Evolutionary conservation across 495 filamentous ascomycete genomes (phyloP).

Genomic region (Penicillium bovifimosum): DNA sequence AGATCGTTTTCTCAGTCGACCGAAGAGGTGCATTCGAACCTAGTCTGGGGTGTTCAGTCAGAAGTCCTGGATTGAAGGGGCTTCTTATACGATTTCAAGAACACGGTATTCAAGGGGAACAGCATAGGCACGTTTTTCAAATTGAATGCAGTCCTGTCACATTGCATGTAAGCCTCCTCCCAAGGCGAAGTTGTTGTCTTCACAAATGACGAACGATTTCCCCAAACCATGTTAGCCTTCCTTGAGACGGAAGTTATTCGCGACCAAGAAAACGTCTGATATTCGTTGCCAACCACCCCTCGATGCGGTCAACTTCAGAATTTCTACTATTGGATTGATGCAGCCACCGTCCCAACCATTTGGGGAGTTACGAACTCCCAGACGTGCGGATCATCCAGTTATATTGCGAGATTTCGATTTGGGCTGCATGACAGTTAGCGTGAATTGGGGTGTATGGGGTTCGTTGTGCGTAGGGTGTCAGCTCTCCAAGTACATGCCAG

Average conservation of each 20-base stretch:
- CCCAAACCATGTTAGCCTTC: no score
- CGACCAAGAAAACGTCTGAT: neutral
- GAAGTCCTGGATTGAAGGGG: neutral
- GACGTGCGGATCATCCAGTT: neutral
- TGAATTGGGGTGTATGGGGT: neutral
- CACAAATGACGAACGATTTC: neutral
- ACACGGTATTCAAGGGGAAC: neutral
- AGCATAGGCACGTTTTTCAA: neutral
- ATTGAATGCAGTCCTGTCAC: neutral
- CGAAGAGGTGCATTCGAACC: conserved; percentile 9
- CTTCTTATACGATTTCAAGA: neutral
- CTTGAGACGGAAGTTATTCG: neutral
- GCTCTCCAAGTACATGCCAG: neutral
- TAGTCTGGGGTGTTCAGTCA: neutral
- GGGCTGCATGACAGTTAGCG: neutral
- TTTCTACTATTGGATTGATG: neutral
- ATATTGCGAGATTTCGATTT: neutral
- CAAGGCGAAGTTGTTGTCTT: neutral
- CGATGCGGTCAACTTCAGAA: neutral
- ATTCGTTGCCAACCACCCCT: neutral
- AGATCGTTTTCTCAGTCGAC: conserved; percentile 1
- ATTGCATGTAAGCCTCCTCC: neutral
- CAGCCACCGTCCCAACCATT: neutral
- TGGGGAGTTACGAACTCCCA: neutral
- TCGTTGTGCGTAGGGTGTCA: neutral